Percentiles rank a stretch among this genome's conserved stretches.
Conservation (phyloP, 176 grass and related monocot genomes). For the Bromus sterilis region DNA sequence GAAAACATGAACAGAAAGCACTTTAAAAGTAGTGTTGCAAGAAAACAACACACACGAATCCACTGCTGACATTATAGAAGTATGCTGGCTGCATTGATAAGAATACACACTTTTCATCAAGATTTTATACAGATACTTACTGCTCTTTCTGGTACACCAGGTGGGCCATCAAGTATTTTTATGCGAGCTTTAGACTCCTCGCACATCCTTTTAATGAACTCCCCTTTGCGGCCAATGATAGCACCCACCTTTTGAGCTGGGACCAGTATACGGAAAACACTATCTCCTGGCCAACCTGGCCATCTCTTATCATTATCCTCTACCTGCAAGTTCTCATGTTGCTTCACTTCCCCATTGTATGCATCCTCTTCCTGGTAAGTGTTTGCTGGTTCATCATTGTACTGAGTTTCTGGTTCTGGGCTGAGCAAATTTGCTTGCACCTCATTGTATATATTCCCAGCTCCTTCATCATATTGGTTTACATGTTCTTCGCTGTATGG, state of each 20-base stretch:
- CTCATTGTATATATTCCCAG: constrained; percentile 9
- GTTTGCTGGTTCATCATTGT: constrained; percentile 19
- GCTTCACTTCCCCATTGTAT: constrained; percentile 18
- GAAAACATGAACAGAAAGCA: not conserved
- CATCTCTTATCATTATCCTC: constrained; percentile 51
- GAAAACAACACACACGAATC: not conserved
- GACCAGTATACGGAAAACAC: constrained; percentile 77
- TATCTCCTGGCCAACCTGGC: constrained; percentile 94
- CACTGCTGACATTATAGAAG: not conserved
- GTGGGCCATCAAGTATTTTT: constrained; percentile 76
- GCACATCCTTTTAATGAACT: constrained; percentile 88
- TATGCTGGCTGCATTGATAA: not conserved
- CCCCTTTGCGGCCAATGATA: constrained; percentile 94
- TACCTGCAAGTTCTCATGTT: constrained; percentile 3
- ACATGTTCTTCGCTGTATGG: constrained; percentile 9
- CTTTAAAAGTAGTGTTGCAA: not conserved
- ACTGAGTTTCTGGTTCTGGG: constrained; percentile 19
- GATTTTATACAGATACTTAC: constrained; percentile 47
- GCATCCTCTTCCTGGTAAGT: constrained; percentile 27
- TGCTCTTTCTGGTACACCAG: constrained; percentile 79
- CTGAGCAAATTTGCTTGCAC: constrained; percentile 15
- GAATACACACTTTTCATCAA: not conserved
- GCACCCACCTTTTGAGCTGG: constrained; percentile 83
- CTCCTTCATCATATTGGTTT: constrained; percentile 10
- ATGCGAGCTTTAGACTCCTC: constrained; percentile 86